Base-by-base conservation (phyloP, 2,329 filamentous ascomycete genomes). In the Sclerotinia spermophila region DNA sequence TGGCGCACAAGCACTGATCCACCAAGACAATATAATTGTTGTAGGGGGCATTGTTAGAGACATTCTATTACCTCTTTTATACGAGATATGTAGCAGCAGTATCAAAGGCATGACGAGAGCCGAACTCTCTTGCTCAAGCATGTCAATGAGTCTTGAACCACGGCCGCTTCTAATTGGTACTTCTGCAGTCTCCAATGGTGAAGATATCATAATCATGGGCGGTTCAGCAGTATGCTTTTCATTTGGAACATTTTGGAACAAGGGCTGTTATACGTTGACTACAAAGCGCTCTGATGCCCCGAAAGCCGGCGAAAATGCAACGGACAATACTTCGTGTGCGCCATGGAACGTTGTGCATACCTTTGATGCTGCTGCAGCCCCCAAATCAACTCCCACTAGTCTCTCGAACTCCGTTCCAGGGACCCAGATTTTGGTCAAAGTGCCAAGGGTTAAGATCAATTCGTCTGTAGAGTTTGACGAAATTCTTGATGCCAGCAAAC, bases 181-280 rank as follows among this genome's bases (percentile, higher is more conserved):
- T 69, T 89, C 89, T 6, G 82, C 86, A 11, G 80, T 86, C 21
- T 78, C 82, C 40, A 81, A 85, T 0, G 81, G 81, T 40, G 76
- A 82, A 56, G 81, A 83, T 42, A 76, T 94, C 4, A 76, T 92
- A 15, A 81, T 96, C 11, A 80, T 91, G 62, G 93, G 93, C 1
- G 94, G 94, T 24, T 94, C 93, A 51, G 93, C 92, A 24, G 92
- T 93, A 13, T 97, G 93, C 79, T 97, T 97, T 82, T 94, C 92
- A 0, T 97, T 97, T 85, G 94, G 94, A 1, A 92, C 92, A 10
- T 94, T 88, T 77, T 96, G 92, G 92, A 94, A 94, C 66, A 84
- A 84, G 44, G 87, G 87, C 1, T 76, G 73, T 64, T 79, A 76
- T 68, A 78, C 74, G 7, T 35, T 77, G 15, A 59, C 56, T 15